Percentiles rank a stretch among this genome's conserved stretches.
Conservation (phyloP, 140 eudicot species). For the Stevia rebaudiana region DNA sequence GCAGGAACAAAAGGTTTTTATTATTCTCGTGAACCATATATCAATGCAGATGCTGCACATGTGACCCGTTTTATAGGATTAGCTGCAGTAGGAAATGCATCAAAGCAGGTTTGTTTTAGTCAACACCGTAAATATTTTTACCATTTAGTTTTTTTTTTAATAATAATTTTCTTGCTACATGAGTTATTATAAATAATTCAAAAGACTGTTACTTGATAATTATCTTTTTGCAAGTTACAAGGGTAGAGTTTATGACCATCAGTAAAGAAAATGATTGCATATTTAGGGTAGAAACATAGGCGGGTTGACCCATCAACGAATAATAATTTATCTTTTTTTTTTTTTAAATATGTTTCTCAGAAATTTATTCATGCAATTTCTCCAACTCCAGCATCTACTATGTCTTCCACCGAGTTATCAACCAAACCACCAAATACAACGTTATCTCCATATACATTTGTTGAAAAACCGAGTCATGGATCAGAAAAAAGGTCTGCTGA, state of each 20-base stretch:
- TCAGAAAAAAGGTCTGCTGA: slow-evolving; percentile 57
- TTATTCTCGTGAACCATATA: slow-evolving; percentile 86
- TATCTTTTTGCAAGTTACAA: not conserved
- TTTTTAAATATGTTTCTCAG: slow-evolving; percentile 38
- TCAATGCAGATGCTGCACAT: slow-evolving; percentile 60
- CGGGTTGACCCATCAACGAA: not conserved
- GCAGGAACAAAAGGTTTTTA: slow-evolving; percentile 72
- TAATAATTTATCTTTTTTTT: not conserved
- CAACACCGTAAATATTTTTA: not conserved
- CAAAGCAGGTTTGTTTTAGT: slow-evolving; percentile 61
- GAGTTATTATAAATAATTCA: not conserved
- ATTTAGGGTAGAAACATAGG: not conserved
- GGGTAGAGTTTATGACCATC: not conserved
- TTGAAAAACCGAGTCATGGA: slow-evolving; percentile 31
- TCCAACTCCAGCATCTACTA: slow-evolving; percentile 90
- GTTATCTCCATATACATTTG: slow-evolving; percentile 48
- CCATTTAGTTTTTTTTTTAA: not conserved
- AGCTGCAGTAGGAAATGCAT: slow-evolving; percentile 86
- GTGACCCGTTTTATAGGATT: slow-evolving; percentile 93
- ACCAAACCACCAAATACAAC: slow-evolving; percentile 77
- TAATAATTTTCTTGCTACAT: slow-evolving; percentile 11
- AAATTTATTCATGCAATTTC: slow-evolving; percentile 96
- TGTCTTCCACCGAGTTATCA: slow-evolving; percentile 63
- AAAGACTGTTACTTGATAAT: not conserved
- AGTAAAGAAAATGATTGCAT: not conserved